Evolutionary conservation across 768 basidiomycete species (phyloP).

Genomic region (Boletus subcaerulescens): DNA sequence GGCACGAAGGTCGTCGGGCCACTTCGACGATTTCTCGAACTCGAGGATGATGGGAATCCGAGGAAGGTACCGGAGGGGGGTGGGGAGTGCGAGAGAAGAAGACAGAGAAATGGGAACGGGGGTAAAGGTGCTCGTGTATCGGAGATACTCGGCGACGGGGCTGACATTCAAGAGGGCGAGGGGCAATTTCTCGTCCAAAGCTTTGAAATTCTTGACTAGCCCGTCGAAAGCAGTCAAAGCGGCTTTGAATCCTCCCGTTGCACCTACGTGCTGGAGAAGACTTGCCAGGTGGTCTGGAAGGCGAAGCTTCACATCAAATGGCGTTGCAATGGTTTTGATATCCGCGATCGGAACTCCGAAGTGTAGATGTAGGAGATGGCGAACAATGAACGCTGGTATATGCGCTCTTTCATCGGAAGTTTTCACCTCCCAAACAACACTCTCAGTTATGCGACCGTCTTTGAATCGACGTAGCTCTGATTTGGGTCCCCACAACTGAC

Average conservation of each 20-base stretch:
- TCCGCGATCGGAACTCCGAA: conserved; percentile 58
- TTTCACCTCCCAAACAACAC: conserved; percentile 94
- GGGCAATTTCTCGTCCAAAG: conserved; percentile 67
- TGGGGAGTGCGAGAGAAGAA: conserved; percentile 49
- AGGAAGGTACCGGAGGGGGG: conserved; percentile 62
- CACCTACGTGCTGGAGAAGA: conserved; percentile 34
- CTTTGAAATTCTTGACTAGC: conserved; percentile 73
- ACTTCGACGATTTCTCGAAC: conserved; percentile 88
- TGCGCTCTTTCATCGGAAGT: conserved; percentile 76
- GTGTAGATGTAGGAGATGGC: conserved; percentile 72
- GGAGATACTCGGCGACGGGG: conserved; percentile 67
- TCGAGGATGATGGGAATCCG: conserved; percentile 76
- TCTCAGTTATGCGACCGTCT: conserved; percentile 88
- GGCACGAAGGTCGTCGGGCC: conserved; percentile 92
- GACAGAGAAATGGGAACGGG: conserved; percentile 68
- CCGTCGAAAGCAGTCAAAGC: conserved; percentile 77
- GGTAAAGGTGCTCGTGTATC: conserved; percentile 82
- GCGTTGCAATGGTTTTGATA: conserved; percentile 56
- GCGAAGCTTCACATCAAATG: conserved; percentile 56
- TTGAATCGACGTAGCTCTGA: conserved; percentile 94
- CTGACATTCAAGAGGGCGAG: conserved; percentile 74
- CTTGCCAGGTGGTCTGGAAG: conserved; percentile 54
- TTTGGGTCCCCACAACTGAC: conserved; percentile 87
- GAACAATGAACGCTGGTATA: conserved; percentile 72
- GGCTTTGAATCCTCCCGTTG: conserved; percentile 61